phyloP scores from a whole-genome alignment of 768 basidiomycete species.

The Collybiopsis luxurians region DNA sequence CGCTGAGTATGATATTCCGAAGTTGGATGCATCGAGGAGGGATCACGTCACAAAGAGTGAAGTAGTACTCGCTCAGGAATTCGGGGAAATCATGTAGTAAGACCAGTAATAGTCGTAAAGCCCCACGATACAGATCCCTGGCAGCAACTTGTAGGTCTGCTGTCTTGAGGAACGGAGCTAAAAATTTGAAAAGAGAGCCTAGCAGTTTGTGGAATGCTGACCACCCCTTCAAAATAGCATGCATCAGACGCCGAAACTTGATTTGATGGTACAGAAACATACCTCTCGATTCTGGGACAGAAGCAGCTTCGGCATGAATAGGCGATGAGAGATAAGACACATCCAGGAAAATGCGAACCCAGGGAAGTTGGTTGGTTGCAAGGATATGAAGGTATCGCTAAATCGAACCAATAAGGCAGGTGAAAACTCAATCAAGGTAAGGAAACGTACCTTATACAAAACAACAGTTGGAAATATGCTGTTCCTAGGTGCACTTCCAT shows the following conservation, averaged over 20 bases:
- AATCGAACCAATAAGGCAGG: constrained; percentile 10
- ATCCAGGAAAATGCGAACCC: constrained; percentile 99
- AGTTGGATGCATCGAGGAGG: constrained; percentile 93
- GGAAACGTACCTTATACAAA: constrained; percentile 74
- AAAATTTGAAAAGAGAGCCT: constrained; percentile 92
- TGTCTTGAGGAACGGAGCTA: constrained; percentile 85
- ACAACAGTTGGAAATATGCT: constrained; percentile 86
- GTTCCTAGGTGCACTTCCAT: constrained; percentile 84
- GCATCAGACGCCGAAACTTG: constrained; percentile 5
- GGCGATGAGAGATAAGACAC: constrained; percentile 90
- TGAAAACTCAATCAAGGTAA: neutral
- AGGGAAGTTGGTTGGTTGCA: constrained; percentile 96
- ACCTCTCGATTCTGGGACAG: constrained; percentile 87
- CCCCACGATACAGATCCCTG: constrained; percentile 86
- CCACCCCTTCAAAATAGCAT: constrained; percentile 68
- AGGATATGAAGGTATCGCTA: constrained; percentile 92
- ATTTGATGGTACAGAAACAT: constrained; percentile 8
- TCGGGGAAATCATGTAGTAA: constrained; percentile 99
- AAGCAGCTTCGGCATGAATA: constrained; percentile 96
- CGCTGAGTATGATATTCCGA: constrained; percentile 93
- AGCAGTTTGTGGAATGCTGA: constrained; percentile 93
- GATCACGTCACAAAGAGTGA: constrained; percentile 91
- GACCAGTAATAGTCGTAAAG: constrained; percentile 87
- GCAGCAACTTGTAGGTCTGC: constrained; percentile 78
- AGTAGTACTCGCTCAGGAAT: constrained; percentile 95